A percentile compares a stretch with the other conserved stretches of the same genome.
These are phyloP conservation scores for Colletotrichum ledebouriae DNA, from an alignment of 2,329 filamentous ascomycete species.

Conservation along the genomic window DNA sequence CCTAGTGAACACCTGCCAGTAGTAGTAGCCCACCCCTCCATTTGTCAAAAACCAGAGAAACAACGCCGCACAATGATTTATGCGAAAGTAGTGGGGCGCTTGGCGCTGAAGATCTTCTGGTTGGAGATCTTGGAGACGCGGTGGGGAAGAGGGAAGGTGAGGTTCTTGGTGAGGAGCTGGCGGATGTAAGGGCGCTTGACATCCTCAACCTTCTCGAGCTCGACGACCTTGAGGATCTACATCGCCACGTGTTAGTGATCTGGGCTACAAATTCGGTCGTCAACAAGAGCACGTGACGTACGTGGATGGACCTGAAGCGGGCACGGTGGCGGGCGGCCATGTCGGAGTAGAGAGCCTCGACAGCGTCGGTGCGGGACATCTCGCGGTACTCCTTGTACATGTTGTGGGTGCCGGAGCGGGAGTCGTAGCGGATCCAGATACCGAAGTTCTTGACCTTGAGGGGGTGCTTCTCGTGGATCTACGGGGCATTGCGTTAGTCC, in stretches of 20 bases:
- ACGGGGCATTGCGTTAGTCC: background rate
- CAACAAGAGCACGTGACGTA: constrained; percentile 64
- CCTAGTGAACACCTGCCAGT: constrained; percentile 70
- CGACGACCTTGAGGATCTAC: constrained; percentile 97
- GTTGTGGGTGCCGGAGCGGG: constrained; percentile 99
- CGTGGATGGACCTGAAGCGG: constrained; percentile 98
- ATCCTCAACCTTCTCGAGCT: constrained; percentile 94
- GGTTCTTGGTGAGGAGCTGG: constrained; percentile 94
- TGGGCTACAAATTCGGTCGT: too few relatives aligned
- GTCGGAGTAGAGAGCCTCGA: constrained; percentile 98
- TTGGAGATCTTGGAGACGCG: constrained; percentile 85
- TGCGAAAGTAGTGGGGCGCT: constrained; percentile 97
- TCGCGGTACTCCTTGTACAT: constrained; percentile 99
- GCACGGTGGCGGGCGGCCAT: constrained; percentile 99
- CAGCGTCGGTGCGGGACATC: constrained; percentile 94
- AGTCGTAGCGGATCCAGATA: constrained; percentile 99
- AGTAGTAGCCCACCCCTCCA: constrained; percentile 57
- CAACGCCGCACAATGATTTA: constrained; percentile 70
- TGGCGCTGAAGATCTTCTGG: constrained; percentile 94
- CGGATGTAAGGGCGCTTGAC: constrained; percentile 99
- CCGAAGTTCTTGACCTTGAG: constrained; percentile 99
- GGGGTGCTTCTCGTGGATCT: constrained; percentile 98
- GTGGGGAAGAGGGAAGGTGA: constrained; percentile 99
- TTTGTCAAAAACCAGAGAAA: constrained; percentile 61
- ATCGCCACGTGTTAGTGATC: constrained; percentile 21